A percentile compares a stretch with the other conserved stretches of the same genome.
These are phyloP conservation scores for Oehlia diaphana DNA, from an alignment of 192 early-diverging fungal genomes.

Conservation along the genomic window DNA sequence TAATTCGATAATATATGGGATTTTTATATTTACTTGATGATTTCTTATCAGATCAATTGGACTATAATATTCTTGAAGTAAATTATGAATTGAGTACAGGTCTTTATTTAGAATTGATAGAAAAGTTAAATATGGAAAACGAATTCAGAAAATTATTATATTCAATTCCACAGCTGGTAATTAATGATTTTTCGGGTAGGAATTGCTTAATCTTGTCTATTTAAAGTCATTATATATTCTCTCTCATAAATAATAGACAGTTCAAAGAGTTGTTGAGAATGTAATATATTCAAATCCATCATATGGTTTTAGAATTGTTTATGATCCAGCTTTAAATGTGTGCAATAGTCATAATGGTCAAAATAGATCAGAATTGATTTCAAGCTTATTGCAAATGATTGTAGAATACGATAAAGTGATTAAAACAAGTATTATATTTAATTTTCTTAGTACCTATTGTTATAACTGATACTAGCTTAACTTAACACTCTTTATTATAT, in stretches of 20 bases:
- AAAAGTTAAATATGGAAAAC: slow-evolving; percentile 3
- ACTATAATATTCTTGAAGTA: not conserved
- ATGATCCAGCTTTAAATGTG: slow-evolving; percentile 10
- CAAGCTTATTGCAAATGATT: not conserved
- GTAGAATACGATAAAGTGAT: not conserved
- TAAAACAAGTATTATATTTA: not conserved
- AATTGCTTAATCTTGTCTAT: not conserved
- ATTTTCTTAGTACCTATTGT: not conserved
- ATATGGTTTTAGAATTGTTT: not conserved
- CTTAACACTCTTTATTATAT: not conserved
- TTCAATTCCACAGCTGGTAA: not conserved
- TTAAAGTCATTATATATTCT: not conserved
- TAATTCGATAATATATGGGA: too few species aligned
- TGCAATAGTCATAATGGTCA: not conserved
- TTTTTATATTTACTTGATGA: not conserved
- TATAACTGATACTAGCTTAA: too few species aligned
- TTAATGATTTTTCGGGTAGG: not conserved
- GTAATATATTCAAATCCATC: not conserved
- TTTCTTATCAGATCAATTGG: not conserved
- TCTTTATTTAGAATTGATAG: not conserved
- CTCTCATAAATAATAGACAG: not conserved
- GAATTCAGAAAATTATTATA: not conserved
- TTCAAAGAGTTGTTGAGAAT: not conserved
- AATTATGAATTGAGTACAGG: not conserved
- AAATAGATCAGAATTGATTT: not conserved